Evolutionary conservation across 495 filamentous ascomycete genomes (phyloP), one percentile per base, ranked within the genome.

Genomic region (Penicillium roqueforti): DNA sequence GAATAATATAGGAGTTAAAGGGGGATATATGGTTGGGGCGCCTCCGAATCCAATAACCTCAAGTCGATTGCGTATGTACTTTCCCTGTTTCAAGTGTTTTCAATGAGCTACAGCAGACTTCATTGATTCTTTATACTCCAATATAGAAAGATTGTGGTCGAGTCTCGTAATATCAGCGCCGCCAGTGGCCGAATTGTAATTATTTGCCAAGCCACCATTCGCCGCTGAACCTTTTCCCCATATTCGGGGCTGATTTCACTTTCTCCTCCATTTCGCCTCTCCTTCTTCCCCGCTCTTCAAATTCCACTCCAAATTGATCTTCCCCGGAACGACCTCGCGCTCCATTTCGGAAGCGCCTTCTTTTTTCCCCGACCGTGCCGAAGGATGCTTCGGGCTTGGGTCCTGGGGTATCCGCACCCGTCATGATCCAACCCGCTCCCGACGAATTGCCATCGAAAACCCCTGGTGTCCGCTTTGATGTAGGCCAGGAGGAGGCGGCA

Each of bases 361-460:
- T 25, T 46, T 50, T 18, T 18, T 41, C 43, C 52, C 51, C 57
- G 52, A 47, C 57, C 47, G 44, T 53, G 45, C 57, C 64, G 57
- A 74, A 76, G 55, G 62, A 76, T 76, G 74, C 72, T 58, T 68
- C 62, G 54, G 57, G 60, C 51, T 55, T 67, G 55, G 60, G 51
- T 65, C 61, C 59, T 69, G 66, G 71, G 70, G 69, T 73, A 75
- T 60, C 68, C 56, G 68, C 65, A 65, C 68, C 72, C 73, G 66
- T 69, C 72, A 72, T 75, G 70, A 75, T 68, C 55, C 67, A 66
- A 63, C 62, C 69, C 61, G 67, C 72, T 53, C 66, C 68, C 60
- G 70, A 68, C 53, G 67, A 70, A 22, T 69, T 65, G 54, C 68
- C 72, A 49, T 59, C 68, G 58, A 71, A 63, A 38, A 60, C 68